Conservation (phyloP, 2,329 filamentous ascomycete species). For the Colletotrichum destructivum region DNA sequence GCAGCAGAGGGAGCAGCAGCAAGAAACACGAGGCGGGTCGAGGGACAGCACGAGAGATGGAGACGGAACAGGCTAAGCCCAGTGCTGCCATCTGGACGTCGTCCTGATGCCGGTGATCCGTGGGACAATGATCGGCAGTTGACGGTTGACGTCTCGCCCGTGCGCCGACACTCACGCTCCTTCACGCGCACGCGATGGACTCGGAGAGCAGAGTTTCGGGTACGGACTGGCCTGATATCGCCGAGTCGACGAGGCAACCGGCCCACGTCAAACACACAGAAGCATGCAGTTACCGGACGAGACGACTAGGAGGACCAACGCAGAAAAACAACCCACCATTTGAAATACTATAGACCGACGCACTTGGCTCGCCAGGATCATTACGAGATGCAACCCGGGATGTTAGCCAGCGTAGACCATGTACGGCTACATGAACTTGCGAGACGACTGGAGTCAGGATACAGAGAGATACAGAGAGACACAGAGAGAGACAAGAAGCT, state of each 20-base stretch:
- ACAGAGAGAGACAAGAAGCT: constrained; percentile 21
- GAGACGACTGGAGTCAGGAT: constrained; percentile 6
- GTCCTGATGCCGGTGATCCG: constrained; percentile 38
- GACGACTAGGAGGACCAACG: background rate
- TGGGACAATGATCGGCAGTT: constrained; percentile 33
- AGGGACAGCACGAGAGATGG: background rate
- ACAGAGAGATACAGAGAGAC: constrained; percentile 11
- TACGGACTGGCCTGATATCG: constrained; percentile 36
- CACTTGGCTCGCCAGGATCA: background rate
- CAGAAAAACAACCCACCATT: background rate
- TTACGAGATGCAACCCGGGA: background rate
- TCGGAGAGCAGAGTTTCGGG: constrained; percentile 21
- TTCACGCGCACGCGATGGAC: constrained; percentile 3
- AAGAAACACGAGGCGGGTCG: background rate
- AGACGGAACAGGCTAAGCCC: constrained; percentile 10
- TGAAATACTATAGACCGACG: background rate
- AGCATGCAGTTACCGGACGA: constrained; percentile 34
- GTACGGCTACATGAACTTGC: constrained; percentile 5
- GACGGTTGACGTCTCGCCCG: constrained; percentile 31
- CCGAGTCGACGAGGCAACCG: constrained; percentile 31
- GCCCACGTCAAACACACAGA: constrained; percentile 30
- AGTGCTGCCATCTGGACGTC: constrained; percentile 35
- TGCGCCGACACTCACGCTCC: constrained; percentile 24
- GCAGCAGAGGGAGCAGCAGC: too few relatives aligned
- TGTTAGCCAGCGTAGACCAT: background rate